Conservation (phyloP, 148 eudicot genomes). For the Beta vulgaris region DNA sequence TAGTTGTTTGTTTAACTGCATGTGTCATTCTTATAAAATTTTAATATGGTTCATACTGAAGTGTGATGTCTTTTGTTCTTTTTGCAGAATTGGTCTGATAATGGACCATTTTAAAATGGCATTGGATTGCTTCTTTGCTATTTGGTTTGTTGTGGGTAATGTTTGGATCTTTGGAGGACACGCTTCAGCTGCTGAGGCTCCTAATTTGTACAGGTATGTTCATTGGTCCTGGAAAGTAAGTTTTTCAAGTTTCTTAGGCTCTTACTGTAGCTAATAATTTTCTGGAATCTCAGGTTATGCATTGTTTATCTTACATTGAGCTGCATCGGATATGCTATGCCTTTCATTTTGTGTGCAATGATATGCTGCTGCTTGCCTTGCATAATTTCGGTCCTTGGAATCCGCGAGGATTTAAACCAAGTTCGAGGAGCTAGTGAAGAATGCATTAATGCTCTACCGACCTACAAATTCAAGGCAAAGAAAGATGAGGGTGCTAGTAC, state of each 20-base stretch:
- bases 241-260: background rate
- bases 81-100: constrained; percentile 43
- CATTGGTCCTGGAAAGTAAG: background rate
- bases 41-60: background rate
- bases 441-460: constrained; percentile 62
- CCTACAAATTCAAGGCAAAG: constrained; percentile 55
- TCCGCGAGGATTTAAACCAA: constrained; percentile 59
- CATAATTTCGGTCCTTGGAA: constrained; percentile 63
- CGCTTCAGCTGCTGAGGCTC: constrained; percentile 70
- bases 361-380: constrained; percentile 87
- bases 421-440: constrained; percentile 69
- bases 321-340: constrained; percentile 78
- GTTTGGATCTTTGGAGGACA: constrained; percentile 81
- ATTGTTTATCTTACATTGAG: constrained; percentile 67
- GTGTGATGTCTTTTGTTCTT: background rate
- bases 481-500: constrained; percentile 37
- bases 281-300: constrained; percentile 50
- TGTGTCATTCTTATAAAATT: background rate
- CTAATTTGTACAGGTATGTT: constrained; percentile 65
- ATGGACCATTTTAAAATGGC: constrained; percentile 75
- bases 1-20: background rate
- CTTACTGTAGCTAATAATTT: background rate
- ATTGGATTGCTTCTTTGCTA: constrained; percentile 79
- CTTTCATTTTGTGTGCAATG: constrained; percentile 70
- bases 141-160: constrained; percentile 82